These are phyloP conservation scores for Alnus rubra DNA, from an alignment of 306 rosid genomes.

Conservation along the genomic window DNA sequence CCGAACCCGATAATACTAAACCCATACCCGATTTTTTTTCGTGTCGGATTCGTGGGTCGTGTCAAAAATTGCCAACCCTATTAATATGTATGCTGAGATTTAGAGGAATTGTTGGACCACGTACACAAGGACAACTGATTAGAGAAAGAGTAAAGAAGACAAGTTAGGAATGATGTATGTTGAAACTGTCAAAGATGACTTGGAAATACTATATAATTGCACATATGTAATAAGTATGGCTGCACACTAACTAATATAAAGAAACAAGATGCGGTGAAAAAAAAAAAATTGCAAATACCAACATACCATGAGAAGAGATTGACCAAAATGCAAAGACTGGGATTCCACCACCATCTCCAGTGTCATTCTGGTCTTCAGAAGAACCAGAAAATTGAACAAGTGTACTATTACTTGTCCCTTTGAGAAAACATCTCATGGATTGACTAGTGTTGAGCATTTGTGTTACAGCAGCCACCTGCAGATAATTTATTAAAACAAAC, in stretches of 20 bases:
- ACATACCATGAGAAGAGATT: conserved; percentile 65
- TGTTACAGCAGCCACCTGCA: conserved; percentile 56
- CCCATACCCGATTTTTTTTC: too few species aligned
- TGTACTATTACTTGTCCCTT: conserved; percentile 54
- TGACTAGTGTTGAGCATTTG: conserved; percentile 56
- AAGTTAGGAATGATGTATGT: not conserved
- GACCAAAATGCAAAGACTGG: conserved; percentile 67
- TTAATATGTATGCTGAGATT: too few species aligned
- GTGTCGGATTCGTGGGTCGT: too few species aligned
- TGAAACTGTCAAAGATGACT: not conserved
- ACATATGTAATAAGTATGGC: not conserved
- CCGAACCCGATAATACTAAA: too few species aligned
- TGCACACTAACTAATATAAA: not conserved
- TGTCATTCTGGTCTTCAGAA: conserved; percentile 52
- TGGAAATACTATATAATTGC: not conserved
- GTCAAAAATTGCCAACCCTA: too few species aligned
- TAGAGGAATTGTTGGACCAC: too few species aligned
- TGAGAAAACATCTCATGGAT: conserved; percentile 66
- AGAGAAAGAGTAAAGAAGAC: not conserved
- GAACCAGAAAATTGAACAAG: conserved; percentile 58
- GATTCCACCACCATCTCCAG: conserved; percentile 82
- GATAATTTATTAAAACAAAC: conserved; percentile 17
- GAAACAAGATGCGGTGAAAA: not conserved
- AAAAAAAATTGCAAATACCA: not conserved
- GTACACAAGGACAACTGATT: too few species aligned